These are phyloP conservation scores for Daldinia sp. DNA, from an alignment of 2,329 filamentous ascomycete genomes.

Conservation along the genomic window DNA sequence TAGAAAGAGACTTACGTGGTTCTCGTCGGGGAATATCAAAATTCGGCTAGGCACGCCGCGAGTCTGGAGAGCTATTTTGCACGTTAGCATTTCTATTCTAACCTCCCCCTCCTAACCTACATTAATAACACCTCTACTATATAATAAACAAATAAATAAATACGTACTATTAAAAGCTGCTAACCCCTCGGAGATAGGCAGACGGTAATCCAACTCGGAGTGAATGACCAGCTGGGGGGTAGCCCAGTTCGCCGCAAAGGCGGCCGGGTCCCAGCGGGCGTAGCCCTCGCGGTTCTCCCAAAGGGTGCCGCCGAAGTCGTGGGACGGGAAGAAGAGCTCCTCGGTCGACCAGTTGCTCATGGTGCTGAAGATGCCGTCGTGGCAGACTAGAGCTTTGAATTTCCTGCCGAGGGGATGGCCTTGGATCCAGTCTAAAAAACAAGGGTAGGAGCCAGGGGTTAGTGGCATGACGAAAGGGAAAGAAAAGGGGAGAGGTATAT, in stretches of 20 bases:
- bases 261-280: conserved; percentile 76
- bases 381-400: conserved; percentile 89
- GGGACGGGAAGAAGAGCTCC: conserved; percentile 77
- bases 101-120: not conserved
- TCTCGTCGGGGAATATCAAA: conserved; percentile 83
- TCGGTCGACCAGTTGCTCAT: conserved; percentile 73
- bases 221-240: conserved; percentile 92
- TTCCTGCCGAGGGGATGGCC: conserved; percentile 83
- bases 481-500: conserved; percentile 32
- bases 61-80: conserved; percentile 73
- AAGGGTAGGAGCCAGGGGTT: not conserved
- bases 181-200: conserved; percentile 86
- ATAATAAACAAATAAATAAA: not conserved
- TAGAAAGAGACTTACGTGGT: conserved; percentile 59
- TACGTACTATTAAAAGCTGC: conserved; percentile 76
- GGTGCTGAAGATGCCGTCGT: conserved; percentile 86
- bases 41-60: conserved; percentile 81
- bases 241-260: conserved; percentile 76
- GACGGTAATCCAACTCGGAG: conserved; percentile 87
- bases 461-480: not conserved
- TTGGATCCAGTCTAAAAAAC: conserved; percentile 82
- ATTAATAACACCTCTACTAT: no score
- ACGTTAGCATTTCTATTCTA: conserved; percentile 13
- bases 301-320: conserved; percentile 73
- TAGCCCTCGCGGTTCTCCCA: conserved; percentile 74